These are phyloP conservation scores for Erythrobasidium hasegawianum DNA, from an alignment of 1,284 basidiomycete genomes.

Conservation along the genomic window DNA sequence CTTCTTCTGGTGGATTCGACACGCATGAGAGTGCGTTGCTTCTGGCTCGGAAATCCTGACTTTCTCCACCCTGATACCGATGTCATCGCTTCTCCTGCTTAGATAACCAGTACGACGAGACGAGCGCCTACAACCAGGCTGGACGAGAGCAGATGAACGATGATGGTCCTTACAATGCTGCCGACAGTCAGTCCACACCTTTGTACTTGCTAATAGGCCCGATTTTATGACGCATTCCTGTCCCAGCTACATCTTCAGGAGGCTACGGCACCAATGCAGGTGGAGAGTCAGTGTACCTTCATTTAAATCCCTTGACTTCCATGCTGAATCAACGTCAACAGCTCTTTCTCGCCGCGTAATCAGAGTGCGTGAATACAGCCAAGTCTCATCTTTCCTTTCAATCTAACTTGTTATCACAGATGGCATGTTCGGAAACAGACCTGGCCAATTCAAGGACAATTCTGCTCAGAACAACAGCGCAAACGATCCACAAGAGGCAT, in stretches of 20 bases:
- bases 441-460: conserved; percentile 22
- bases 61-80: neutral
- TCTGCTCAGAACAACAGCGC: neutral
- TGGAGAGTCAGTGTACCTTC: conserved; percentile 4
- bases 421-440: conserved; percentile 22
- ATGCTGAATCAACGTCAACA: neutral
- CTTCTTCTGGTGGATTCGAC: neutral
- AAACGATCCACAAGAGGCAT: neutral
- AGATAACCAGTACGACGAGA: neutral
- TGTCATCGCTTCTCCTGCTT: too few relatives aligned
- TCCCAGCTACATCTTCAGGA: conserved; percentile 28
- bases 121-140: conserved; percentile 21
- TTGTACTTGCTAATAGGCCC: neutral
- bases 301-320: neutral
- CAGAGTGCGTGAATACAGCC: conserved; percentile 15
- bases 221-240: neutral
- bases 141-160: conserved; percentile 9
- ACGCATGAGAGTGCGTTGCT: neutral
- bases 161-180: conserved; percentile 12
- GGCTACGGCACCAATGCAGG: conserved; percentile 24
- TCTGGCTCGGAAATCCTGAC: neutral
- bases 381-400: neutral
- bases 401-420: too few relatives aligned
- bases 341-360: conserved; percentile 20
- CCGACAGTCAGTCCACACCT: conserved; percentile 7